phyloP scores from a whole-genome alignment of 1,139 yeast species.

The Blastobotrys capitulatus region DNA sequence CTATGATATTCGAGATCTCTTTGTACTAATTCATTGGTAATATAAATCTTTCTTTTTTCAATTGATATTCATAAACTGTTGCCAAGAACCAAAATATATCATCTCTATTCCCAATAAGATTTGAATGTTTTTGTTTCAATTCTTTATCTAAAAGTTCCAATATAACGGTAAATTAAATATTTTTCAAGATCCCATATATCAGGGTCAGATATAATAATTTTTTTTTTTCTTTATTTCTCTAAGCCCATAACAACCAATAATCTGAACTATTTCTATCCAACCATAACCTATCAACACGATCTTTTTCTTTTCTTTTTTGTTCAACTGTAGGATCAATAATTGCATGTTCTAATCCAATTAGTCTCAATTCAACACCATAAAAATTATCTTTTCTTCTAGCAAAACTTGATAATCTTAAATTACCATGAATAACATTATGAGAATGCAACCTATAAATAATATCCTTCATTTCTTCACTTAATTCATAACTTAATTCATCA shows the following conservation, averaged over 20 bases:
- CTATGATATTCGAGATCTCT: no score
- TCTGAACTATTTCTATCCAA: slow-evolving; percentile 1
- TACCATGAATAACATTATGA: slow-evolving; percentile 1
- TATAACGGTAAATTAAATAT: no score
- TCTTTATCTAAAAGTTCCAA: no score
- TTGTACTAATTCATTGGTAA: no score
- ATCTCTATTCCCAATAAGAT: no score
- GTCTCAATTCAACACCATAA: neutral
- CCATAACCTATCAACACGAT: neutral
- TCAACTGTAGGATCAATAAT: neutral
- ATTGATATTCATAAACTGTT: no score
- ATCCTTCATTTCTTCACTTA: neutral
- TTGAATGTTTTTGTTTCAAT: no score
- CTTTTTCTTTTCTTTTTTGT: slow-evolving; percentile 2
- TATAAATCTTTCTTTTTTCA: no score
- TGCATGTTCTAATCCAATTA: slow-evolving; percentile 2
- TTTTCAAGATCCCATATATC: no score
- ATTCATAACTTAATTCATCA: slow-evolving; percentile 3
- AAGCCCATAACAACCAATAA: slow-evolving; percentile 8
- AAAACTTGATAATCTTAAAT: slow-evolving; percentile 6
- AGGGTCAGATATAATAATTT: no score
- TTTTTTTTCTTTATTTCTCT: no score
- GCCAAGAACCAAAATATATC: no score
- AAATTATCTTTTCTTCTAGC: neutral
- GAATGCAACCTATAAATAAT: neutral